These are phyloP conservation scores for Fremontodendron californicum DNA, from an alignment of 345 rosid species.

Conservation along the genomic window DNA sequence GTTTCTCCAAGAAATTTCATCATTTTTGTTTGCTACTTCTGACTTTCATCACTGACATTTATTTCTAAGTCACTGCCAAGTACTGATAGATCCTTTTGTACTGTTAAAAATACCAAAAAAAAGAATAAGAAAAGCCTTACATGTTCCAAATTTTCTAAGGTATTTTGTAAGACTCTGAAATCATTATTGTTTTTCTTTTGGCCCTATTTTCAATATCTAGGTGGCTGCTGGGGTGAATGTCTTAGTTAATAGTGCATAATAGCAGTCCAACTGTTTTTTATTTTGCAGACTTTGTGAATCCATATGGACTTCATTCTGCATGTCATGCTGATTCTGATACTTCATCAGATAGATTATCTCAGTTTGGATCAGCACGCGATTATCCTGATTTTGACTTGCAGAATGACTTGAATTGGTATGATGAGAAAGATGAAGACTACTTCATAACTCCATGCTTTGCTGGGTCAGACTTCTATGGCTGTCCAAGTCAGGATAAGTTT, in stretches of 20 bases:
- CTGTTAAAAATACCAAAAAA: not conserved
- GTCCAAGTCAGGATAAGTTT: slow-evolving; percentile 78
- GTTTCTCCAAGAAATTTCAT: not conserved
- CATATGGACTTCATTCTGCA: slow-evolving; percentile 69
- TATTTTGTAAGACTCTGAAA: not conserved
- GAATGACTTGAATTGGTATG: slow-evolving; percentile 52
- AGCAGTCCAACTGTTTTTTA: not conserved
- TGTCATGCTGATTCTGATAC: slow-evolving; percentile 50
- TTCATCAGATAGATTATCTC: slow-evolving; percentile 69
- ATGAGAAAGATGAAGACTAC: slow-evolving; percentile 61
- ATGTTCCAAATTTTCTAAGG: not conserved
- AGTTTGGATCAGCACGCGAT: slow-evolving; percentile 82
- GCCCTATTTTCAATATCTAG: not conserved
- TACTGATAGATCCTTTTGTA: not conserved
- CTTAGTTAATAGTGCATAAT: not conserved
- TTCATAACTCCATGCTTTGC: slow-evolving; percentile 66
- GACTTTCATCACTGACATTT: too few relatives aligned
- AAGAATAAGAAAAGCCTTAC: too few relatives aligned
- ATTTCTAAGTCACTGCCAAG: not conserved
- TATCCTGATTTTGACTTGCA: slow-evolving; percentile 63
- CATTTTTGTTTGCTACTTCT: not conserved
- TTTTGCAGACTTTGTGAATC: slow-evolving; percentile 74
- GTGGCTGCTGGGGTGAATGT: slow-evolving; percentile 18
- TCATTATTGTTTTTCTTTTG: slow-evolving; percentile 8
- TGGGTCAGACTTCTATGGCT: slow-evolving; percentile 52